These are phyloP conservation scores for Lachnellula occidentalis DNA, from an alignment of 2,329 filamentous ascomycete genomes.

Conservation along the genomic window DNA sequence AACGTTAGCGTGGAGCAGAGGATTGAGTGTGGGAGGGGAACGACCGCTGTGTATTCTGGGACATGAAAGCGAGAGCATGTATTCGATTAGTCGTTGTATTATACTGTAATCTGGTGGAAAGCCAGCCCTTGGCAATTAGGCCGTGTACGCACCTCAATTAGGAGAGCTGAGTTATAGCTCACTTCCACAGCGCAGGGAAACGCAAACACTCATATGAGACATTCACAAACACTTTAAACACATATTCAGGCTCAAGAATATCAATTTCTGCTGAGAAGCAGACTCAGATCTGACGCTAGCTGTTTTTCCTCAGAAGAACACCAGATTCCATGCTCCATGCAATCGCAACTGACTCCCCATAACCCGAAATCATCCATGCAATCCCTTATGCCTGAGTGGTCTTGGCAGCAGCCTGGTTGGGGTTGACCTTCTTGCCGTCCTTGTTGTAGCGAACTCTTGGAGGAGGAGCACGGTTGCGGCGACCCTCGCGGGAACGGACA, in stretches of 20 bases:
- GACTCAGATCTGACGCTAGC: conserved; percentile 16
- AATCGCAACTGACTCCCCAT: conserved; percentile 16
- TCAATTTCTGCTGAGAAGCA: conserved; percentile 9
- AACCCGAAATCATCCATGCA: conserved; percentile 8
- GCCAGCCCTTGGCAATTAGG: neutral
- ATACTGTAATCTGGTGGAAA: neutral
- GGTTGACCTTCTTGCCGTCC: conserved; percentile 98
- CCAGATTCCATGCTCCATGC: conserved; percentile 16
- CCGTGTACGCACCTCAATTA: conserved; percentile 1
- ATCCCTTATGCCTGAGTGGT: conserved; percentile 28
- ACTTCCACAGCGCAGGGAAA: neutral
- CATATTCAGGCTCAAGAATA: neutral
- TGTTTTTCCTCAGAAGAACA: neutral
- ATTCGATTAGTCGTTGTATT: neutral
- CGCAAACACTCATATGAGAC: neutral
- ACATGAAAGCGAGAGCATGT: conserved; percentile 10
- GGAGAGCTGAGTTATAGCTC: neutral
- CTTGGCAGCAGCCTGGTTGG: conserved; percentile 33
- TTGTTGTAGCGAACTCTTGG: conserved; percentile 99
- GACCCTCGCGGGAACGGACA: conserved; percentile 93
- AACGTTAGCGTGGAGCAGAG: conserved; percentile 77
- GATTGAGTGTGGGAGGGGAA: conserved; percentile 77
- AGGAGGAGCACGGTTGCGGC: conserved; percentile 97
- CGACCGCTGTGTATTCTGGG: conserved; percentile 77
- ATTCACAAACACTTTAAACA: neutral